Evolutionary conservation across 2,329 filamentous ascomycete species (phyloP), one percentile per base, ranked within the genome.

Genomic region (Chaetomiaceae sp.): DNA sequence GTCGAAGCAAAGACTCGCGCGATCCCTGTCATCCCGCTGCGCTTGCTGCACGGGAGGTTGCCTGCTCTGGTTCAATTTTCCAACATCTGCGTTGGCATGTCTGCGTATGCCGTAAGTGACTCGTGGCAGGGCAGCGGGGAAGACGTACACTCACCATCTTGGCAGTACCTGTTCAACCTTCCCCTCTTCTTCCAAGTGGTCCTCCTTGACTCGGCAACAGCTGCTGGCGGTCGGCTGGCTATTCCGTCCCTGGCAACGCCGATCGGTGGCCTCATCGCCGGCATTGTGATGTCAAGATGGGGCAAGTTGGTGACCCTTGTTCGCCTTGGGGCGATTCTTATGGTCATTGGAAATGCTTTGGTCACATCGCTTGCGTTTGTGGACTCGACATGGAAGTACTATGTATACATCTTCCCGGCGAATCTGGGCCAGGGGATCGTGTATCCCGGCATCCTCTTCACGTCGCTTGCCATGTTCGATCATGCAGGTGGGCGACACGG

Each of bases 101-200:
- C 80, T 14, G 80, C 80, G 1, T 85, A 85, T 63, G 80, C 80
- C n/a, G 81, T 84, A 63, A 65, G 78, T 71, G 25, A 9, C 5
- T 1, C 3, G 9, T 16, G 27, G 29, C 6, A 1, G 16, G 1
- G 6, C 10, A 8, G 23, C 23, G 25, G 25, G 34, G 14, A 9
- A 48, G 6, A 23, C 9, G 5, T 11, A n/a, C 8, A 27, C 7
- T 16, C 3, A 45, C 42, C 16, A 49, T 33, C 53, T 14, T 9
- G 13, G 5, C 36, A 79, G 74, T 80, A 87, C 58, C 71, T 87
- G 11, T 88, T 89, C 70, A 85, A 85, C 62, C 76, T 85, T 0
- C 86, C 86, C 0, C 71, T 89, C 2, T 88, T 85, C 69, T 88
- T 86, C 64, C 83, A 87, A 59, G 81, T 81, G 0, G 81, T 87